Evolutionary conservation across 345 rosid species (phyloP).

Genomic region (Odontarrhena argentea): DNA sequence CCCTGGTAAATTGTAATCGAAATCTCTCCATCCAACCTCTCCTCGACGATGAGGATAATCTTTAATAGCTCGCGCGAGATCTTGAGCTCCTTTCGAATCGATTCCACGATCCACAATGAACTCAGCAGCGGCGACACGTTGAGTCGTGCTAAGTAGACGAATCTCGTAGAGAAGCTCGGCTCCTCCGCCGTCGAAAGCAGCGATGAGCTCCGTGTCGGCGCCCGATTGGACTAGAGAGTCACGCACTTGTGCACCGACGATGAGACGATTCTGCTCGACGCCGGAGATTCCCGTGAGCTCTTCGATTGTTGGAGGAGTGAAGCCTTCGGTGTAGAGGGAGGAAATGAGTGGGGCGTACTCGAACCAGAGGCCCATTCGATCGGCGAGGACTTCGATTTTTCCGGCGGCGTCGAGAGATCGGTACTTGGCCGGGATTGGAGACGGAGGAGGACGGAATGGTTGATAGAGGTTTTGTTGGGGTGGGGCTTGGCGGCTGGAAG

Average conservation of each 20-base stretch:
- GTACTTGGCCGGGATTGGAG: slow-evolving; percentile 72
- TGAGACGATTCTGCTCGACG: slow-evolving; percentile 77
- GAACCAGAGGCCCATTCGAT: slow-evolving; percentile 81
- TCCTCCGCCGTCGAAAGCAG: slow-evolving; percentile 67
- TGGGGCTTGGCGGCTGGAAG: slow-evolving; percentile 40
- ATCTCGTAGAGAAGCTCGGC: slow-evolving; percentile 83
- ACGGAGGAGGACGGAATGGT: slow-evolving; percentile 88
- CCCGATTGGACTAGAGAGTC: slow-evolving; percentile 61
- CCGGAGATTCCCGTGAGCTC: slow-evolving; percentile 79
- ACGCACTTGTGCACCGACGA: slow-evolving; percentile 81
- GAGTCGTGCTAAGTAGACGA: slow-evolving; percentile 56
- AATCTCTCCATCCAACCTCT: slow-evolving; percentile 57
- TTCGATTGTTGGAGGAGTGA: slow-evolving; percentile 67
- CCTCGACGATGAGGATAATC: slow-evolving; percentile 81
- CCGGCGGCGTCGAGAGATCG: slow-evolving; percentile 62
- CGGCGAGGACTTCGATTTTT: slow-evolving; percentile 72
- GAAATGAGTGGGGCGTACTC: slow-evolving; percentile 88
- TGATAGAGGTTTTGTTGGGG: slow-evolving; percentile 58
- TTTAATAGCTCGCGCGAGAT: slow-evolving; percentile 76
- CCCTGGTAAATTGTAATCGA: slow-evolving; percentile 67
- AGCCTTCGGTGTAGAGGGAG: slow-evolving; percentile 75
- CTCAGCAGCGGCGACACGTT: slow-evolving; percentile 65
- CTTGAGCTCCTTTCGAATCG: slow-evolving; percentile 64
- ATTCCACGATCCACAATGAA: slow-evolving; percentile 47
- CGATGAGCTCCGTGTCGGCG: slow-evolving; percentile 55